Evolutionary conservation across 768 basidiomycete genomes (phyloP).

Genomic region (Trichaptum fuscoviolaceum): DNA sequence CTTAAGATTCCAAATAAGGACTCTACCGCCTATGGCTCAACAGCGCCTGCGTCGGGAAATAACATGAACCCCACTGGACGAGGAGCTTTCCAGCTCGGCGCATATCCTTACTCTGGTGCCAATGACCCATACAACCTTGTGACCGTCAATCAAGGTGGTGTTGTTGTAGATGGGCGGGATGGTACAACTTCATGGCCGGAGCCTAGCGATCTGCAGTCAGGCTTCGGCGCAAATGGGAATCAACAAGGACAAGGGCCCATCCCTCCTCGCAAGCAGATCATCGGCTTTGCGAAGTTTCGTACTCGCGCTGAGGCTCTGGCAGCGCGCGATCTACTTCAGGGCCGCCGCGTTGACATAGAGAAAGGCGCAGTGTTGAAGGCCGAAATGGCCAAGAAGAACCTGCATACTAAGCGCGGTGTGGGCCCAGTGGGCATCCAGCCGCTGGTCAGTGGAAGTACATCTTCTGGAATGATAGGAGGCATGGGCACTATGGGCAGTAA

Average conservation of each 20-base stretch:
- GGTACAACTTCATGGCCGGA: slow-evolving; percentile 67
- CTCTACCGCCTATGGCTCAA: slow-evolving; percentile 63
- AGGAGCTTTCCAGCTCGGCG: slow-evolving; percentile 4
- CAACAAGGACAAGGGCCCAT: slow-evolving; percentile 30
- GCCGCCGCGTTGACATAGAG: slow-evolving; percentile 86
- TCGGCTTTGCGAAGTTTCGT: slow-evolving; percentile 96
- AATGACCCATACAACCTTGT: slow-evolving; percentile 84
- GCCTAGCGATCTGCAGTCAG: slow-evolving; percentile 26
- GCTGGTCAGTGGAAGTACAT: not conserved
- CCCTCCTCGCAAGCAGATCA: slow-evolving; percentile 88
- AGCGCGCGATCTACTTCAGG: slow-evolving; percentile 85
- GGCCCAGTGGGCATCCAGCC: slow-evolving; percentile 48
- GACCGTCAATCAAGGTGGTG: slow-evolving; percentile 76
- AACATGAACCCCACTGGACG: not conserved
- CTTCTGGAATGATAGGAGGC: slow-evolving; percentile 17
- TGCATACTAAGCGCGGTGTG: slow-evolving; percentile 90
- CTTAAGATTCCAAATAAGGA: slow-evolving; percentile 96
- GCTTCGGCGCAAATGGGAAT: slow-evolving; percentile 21
- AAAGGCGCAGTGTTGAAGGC: slow-evolving; percentile 92
- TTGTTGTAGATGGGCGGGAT: slow-evolving; percentile 77
- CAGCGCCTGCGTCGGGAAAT: slow-evolving; percentile 20
- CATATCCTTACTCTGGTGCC: slow-evolving; percentile 35
- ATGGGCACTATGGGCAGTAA: slow-evolving; percentile 23
- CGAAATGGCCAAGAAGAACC: slow-evolving; percentile 99
- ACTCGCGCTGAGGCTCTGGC: slow-evolving; percentile 81